Conservation (phyloP, 768 basidiomycete species). For the Steccherinum ochraceum region DNA sequence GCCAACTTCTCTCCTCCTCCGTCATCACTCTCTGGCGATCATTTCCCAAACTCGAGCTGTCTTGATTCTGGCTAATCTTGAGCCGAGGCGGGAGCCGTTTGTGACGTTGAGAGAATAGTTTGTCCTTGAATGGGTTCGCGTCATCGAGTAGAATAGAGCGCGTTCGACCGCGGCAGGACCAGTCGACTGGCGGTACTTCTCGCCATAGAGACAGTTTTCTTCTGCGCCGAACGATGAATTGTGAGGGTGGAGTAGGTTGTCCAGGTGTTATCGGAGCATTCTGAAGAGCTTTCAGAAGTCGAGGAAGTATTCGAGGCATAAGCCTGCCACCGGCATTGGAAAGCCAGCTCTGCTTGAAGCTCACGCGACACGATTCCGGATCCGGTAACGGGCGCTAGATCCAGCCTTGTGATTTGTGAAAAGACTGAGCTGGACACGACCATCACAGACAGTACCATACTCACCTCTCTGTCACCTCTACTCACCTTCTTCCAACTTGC, state of each 20-base stretch:
- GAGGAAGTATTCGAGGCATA: slow-evolving; percentile 72
- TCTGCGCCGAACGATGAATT: slow-evolving; percentile 23
- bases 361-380: no score
- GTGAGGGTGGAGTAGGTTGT: slow-evolving; percentile 10
- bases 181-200: slow-evolving; percentile 27
- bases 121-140: slow-evolving; percentile 48
- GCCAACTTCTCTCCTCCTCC: slow-evolving; percentile 54
- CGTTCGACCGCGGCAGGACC: slow-evolving; percentile 34
- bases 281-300: slow-evolving; percentile 42
- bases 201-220: slow-evolving; percentile 26
- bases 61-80: slow-evolving; percentile 2
- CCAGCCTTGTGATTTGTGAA: no score
- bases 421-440: no score
- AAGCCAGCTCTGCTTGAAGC: no score
- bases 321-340: not conserved
- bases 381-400: no score
- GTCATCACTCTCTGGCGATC: slow-evolving; percentile 50
- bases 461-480: no score
- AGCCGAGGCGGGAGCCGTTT: slow-evolving; percentile 52
- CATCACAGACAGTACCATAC: no score
- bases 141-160: slow-evolving; percentile 59
- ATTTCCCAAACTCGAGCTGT: not conserved
- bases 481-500: no score
- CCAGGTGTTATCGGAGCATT: slow-evolving; percentile 12
- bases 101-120: slow-evolving; percentile 43